Percentiles rank a stretch among this genome's conserved stretches.
Evolutionary conservation across 1,284 basidiomycete genomes (phyloP).

Genomic region (Leccinum olivaceoglutinosum): DNA sequence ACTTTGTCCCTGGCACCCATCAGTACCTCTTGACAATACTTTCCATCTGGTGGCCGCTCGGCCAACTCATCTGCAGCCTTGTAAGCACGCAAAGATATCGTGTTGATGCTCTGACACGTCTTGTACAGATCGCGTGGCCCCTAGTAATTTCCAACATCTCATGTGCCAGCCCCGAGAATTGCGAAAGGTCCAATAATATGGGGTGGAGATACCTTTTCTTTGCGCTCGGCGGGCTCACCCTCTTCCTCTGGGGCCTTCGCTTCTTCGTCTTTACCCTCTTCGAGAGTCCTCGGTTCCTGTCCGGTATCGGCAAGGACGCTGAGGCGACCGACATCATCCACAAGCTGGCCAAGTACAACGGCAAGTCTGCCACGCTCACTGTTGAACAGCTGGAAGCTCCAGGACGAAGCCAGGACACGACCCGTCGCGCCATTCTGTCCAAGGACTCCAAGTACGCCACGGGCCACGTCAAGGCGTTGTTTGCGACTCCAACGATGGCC

Average conservation of each 20-base stretch:
- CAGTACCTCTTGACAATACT: conserved; percentile 67
- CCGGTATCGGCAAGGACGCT: conserved; percentile 54
- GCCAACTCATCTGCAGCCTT: conserved; percentile 59
- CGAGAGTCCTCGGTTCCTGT: conserved; percentile 60
- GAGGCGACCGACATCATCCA: conserved; percentile 59
- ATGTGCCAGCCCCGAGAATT: conserved; percentile 32
- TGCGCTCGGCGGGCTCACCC: conserved; percentile 41
- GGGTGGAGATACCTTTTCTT: conserved; percentile 56
- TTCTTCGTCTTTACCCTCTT: conserved; percentile 56
- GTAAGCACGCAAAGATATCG: conserved; percentile 33
- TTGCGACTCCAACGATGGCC: conserved; percentile 50
- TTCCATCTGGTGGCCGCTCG: conserved; percentile 69
- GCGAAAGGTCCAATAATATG: conserved; percentile 41
- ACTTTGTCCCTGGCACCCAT: conserved; percentile 61
- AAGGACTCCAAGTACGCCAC: conserved; percentile 35
- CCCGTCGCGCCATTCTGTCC: conserved; percentile 26
- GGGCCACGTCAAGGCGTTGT: conserved; percentile 48
- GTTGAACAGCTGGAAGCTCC: conserved; percentile 36
- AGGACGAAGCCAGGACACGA: conserved; percentile 1
- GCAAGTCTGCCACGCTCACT: conserved; percentile 33
- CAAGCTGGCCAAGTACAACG: conserved; percentile 58
- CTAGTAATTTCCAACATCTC: conserved; percentile 43
- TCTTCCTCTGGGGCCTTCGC: conserved; percentile 52
- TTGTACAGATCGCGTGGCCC: conserved; percentile 42
- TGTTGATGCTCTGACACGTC: not conserved